Conservation (phyloP, 345 rosid genomes). For the Arabidopsis suecica region DNA sequence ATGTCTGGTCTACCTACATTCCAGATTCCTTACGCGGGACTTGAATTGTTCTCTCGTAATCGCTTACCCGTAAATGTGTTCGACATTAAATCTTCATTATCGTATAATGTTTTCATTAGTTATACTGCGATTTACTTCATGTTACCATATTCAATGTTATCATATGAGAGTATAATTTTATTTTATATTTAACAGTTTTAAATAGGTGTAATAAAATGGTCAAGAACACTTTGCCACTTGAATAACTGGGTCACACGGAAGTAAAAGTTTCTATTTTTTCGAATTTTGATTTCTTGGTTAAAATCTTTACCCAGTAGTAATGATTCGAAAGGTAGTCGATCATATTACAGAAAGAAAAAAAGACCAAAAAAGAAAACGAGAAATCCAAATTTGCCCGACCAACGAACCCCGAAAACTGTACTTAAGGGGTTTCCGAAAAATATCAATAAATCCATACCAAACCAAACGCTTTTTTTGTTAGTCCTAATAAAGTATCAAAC, state of each 20-base stretch:
- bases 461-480: constrained; percentile 39
- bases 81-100: too few relatives aligned
- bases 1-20: too few relatives aligned
- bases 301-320: constrained; percentile 23
- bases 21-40: too few relatives aligned
- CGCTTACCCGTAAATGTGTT: too few relatives aligned
- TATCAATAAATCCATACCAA: constrained; percentile 33
- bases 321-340: not conserved
- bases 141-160: too few relatives aligned
- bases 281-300: constrained; percentile 2
- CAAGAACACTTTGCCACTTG: not conserved
- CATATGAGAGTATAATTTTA: too few relatives aligned
- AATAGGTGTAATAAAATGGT: too few relatives aligned
- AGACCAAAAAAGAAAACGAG: not conserved
- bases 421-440: constrained; percentile 22
- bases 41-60: too few relatives aligned
- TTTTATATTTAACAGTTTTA: too few relatives aligned
- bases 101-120: too few relatives aligned
- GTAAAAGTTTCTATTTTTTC: not conserved
- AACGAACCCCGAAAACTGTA: constrained; percentile 34
- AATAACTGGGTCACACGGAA: not conserved
- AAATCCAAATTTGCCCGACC: constrained; percentile 11
- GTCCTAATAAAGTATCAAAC: constrained; percentile 33
- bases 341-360: constrained; percentile 24
- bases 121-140: too few relatives aligned